Conservation (phyloP, 192 early-diverging fungal genomes). For the Funneliformis geosporum region DNA sequence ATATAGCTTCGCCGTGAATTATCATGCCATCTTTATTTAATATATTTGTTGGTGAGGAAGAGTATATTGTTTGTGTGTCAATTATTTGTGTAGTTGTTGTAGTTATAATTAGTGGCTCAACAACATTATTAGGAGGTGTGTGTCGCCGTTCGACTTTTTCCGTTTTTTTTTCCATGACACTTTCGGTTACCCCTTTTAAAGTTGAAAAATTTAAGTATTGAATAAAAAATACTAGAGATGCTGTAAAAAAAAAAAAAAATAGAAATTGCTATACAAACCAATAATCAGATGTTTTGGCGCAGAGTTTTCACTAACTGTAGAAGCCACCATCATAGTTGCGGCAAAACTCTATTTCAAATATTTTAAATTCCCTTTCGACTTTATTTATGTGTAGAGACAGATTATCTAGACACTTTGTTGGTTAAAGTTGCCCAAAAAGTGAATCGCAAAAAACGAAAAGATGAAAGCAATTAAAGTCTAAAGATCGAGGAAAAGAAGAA, state of each 20-base stretch:
- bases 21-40: not conserved
- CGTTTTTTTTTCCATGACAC: not conserved
- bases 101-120: slow-evolving; percentile 19
- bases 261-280: slow-evolving; percentile 3
- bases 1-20: not conserved
- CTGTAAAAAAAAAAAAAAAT: not conserved
- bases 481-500: not conserved
- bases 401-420: not conserved
- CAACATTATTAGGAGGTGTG: slow-evolving; percentile 25
- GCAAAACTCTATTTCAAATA: not conserved
- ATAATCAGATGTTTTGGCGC: not conserved
- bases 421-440: not conserved
- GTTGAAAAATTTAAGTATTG: not conserved
- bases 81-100: not conserved
- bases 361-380: not conserved
- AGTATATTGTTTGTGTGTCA: not conserved
- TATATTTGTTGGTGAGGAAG: not conserved
- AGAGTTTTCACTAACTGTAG: slow-evolving; percentile 8
- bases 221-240: not conserved
- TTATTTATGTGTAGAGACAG: not conserved
- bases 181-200: not conserved
- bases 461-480: not conserved
- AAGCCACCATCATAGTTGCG: slow-evolving; percentile 28
- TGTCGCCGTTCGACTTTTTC: slow-evolving; percentile 20
- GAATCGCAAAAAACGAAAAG: not conserved